Evolutionary conservation across 768 basidiomycete genomes (phyloP).

Genomic region (Lentinula aciculospora): DNA sequence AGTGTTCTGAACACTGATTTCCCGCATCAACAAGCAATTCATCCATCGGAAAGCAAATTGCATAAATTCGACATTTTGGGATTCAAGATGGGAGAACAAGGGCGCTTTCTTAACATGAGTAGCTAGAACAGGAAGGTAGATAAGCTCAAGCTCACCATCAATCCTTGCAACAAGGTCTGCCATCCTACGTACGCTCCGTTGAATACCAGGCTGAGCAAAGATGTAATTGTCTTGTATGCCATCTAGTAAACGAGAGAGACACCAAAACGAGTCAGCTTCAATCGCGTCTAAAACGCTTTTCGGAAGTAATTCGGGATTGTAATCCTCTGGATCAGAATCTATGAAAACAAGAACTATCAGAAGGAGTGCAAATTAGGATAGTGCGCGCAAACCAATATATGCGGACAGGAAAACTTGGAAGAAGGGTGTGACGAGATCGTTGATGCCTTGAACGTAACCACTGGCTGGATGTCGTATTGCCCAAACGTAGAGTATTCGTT

Average conservation of each 20-base stretch:
- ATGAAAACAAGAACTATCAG: constrained; percentile 1
- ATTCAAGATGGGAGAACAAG: constrained; percentile 78
- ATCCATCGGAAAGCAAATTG: constrained; percentile 99
- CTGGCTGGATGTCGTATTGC: constrained; percentile 98
- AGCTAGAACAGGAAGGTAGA: not conserved
- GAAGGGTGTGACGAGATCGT: constrained; percentile 96
- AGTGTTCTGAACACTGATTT: constrained; percentile 94
- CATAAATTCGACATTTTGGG: constrained; percentile 97
- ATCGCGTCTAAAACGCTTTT: constrained; percentile 70
- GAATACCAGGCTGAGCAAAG: constrained; percentile 93
- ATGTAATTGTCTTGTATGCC: constrained; percentile 99
- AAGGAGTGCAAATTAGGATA: not conserved
- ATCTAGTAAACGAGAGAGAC: constrained; percentile 88
- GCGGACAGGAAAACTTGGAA: constrained; percentile 95
- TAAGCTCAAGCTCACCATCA: constrained; percentile 50
- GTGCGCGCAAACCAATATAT: constrained; percentile 62
- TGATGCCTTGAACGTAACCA: constrained; percentile 99
- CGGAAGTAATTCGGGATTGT: constrained; percentile 76
- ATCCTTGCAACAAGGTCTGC: constrained; percentile 87
- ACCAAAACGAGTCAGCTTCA: constrained; percentile 99
- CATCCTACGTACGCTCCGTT: constrained; percentile 90
- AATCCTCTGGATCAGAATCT: constrained; percentile 90
- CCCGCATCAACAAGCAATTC: constrained; percentile 98
- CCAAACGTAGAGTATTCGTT: constrained; percentile 97
- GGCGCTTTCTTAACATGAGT: constrained; percentile 47